phyloP scores from a whole-genome alignment of 176 grass and related monocot species.

The Ensete glaucum region DNA sequence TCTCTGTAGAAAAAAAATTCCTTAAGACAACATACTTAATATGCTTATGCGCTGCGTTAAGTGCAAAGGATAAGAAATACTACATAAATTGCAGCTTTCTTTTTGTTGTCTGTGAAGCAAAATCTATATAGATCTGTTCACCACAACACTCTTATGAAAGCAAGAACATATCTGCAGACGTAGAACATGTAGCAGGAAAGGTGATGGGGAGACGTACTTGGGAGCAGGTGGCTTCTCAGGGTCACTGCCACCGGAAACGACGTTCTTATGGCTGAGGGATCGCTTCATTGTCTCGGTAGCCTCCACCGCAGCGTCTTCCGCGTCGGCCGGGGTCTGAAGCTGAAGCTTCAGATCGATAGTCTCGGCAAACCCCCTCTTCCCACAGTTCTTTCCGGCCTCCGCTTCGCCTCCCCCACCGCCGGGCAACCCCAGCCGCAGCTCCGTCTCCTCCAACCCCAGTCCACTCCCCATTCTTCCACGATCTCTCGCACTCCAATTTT shows the following conservation, averaged over 20 bases:
- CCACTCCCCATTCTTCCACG: constrained; percentile 5
- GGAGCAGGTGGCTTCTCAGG: constrained; percentile 26
- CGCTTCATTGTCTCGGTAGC: constrained; percentile 19
- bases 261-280: constrained; percentile 2
- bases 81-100: no score
- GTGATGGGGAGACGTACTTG: constrained; percentile 14
- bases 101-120: no score
- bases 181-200: no score
- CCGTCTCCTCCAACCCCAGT: constrained; percentile 16
- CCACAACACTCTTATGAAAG: no score
- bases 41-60: no score
- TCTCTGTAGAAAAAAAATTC: no score
- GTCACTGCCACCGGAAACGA: neutral
- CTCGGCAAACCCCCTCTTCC: constrained; percentile 17
- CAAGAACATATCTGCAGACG: no score
- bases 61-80: no score
- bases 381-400: neutral
- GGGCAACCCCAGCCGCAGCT: constrained; percentile 17
- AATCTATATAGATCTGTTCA: no score
- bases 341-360: constrained; percentile 19
- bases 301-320: neutral
- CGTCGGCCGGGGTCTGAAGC: neutral
- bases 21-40: no score
- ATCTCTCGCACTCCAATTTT: neutral
- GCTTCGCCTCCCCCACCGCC: constrained; percentile 1